Evolutionary conservation across 73 alveolate genomes (phyloP).

Genomic region (Effrenium voratum): DNA sequence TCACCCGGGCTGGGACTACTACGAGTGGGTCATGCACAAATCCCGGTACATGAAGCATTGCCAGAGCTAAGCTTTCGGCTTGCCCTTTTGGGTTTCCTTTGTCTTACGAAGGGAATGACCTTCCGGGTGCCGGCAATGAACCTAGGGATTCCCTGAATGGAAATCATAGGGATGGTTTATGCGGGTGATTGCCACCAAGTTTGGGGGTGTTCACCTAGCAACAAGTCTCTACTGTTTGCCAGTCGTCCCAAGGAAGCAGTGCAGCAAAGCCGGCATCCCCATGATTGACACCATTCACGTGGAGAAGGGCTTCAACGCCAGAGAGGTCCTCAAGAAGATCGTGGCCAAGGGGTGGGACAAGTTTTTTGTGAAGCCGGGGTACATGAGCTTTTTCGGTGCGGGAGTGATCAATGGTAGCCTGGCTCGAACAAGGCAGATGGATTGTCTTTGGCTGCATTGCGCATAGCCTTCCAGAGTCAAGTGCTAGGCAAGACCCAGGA

Average conservation of each 20-base stretch:
- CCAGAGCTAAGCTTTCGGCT: background rate
- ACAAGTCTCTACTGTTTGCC: background rate
- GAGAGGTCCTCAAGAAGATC: conserved; percentile 59
- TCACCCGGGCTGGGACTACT: conserved; percentile 64
- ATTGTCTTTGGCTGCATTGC: background rate
- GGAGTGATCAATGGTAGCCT: conserved; percentile 58
- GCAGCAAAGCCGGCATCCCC: conserved; percentile 55
- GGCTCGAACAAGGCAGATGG: background rate
- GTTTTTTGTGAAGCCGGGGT: conserved; percentile 86
- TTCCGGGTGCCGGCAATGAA: no score
- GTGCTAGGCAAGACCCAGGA: conserved; percentile 46
- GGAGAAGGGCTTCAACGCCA: conserved; percentile 63
- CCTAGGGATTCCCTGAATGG: no score
- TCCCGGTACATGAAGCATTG: conserved; percentile 70
- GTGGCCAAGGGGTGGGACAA: conserved; percentile 87
- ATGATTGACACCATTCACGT: conserved; percentile 69
- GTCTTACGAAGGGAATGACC: no score
- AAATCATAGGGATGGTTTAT: no score
- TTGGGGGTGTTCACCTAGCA: no score
- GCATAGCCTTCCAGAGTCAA: background rate
- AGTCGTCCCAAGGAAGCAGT: background rate
- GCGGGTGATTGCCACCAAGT: no score
- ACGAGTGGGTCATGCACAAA: conserved; percentile 75
- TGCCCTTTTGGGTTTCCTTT: background rate
- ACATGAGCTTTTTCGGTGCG: conserved; percentile 72